Base-by-base conservation (phyloP, 2,329 filamentous ascomycete species). In the Periconia sp. region DNA sequence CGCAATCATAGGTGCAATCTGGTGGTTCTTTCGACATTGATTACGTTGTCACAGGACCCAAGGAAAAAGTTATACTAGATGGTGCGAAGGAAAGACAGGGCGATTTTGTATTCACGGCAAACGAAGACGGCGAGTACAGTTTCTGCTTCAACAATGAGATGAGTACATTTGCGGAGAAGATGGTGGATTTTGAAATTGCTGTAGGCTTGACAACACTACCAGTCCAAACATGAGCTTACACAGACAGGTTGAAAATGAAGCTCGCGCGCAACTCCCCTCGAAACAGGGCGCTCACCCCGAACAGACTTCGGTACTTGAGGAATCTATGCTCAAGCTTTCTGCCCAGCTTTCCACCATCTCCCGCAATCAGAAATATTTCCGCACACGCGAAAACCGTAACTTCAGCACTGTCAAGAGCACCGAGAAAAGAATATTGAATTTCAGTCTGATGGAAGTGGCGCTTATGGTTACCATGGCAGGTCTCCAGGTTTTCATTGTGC, bases 111-210 rank as follows among this genome's bases (percentile, higher is more conserved):
- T 99, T 99, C 76, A 96, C 92, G 0, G 94, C 92, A 44, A 91
- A 91, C 68, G 85, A 91, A 49, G 71, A 83, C 7, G 94, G 94
- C 61, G 93, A 97, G 70, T 97, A 97, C 79, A 85, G 87, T 50
- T 97, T 99, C 80, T 99, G 94, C 83, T 99, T 99, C 81, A 90
- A 92, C 78, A 99, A 99, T 71, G 89, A 94, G 72, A 96, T 99
- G 90, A 96, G 90, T 71, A 97, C 93, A 0, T 97, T 96, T 73
- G 88, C 92, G 49, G 94, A 99, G 78, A 99, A 99, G 80, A 87
- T 91, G 73, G 92, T 99, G 60, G 94, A 99, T 75, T 97, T 99
- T 70, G 94, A 99, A 79, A 96, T 99, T 71, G 85, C 92, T 58
- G 93, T 94, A 80, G 58, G 88, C 43, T 47, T 47, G 41, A 41